A percentile compares a stretch with the other conserved stretches of the same genome.
phyloP scores from a whole-genome alignment of 805 yeast genomes.

The Isabelozyma heimii region DNA sequence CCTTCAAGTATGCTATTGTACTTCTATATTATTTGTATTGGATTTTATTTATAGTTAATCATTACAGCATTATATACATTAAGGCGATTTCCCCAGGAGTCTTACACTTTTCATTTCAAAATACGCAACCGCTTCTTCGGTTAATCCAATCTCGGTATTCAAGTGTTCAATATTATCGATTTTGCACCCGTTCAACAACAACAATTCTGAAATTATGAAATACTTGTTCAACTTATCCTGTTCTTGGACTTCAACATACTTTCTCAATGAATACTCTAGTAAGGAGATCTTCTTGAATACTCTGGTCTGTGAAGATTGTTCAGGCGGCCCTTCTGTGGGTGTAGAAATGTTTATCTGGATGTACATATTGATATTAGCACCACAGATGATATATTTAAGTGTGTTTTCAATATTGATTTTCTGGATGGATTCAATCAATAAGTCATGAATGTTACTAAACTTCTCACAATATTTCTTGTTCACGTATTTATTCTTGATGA shows the following conservation, averaged over 20 bases:
- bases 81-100: conserved; percentile 4
- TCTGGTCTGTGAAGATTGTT: conserved; percentile 3
- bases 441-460: conserved; percentile 23
- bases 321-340: neutral
- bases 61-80: neutral
- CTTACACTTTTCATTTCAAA: conserved; percentile 40
- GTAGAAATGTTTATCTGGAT: conserved; percentile 28
- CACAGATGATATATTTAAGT: conserved; percentile 42
- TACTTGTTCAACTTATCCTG: conserved; percentile 16
- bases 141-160: conserved; percentile 32
- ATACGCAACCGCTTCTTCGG: conserved; percentile 48
- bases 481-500: conserved; percentile 65
- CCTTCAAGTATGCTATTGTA: no score
- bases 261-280: conserved; percentile 53
- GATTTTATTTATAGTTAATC: no score
- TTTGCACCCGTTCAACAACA: conserved; percentile 55
- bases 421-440: conserved; percentile 52
- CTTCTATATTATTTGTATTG: no score
- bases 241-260: conserved; percentile 29
- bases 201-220: conserved; percentile 53
- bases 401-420: conserved; percentile 46
- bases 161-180: conserved; percentile 32
- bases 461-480: conserved; percentile 43
- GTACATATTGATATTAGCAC: conserved; percentile 45
- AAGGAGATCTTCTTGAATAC: conserved; percentile 22